phyloP scores from a whole-genome alignment of 148 eudicot species.

The Camellia japonica region DNA sequence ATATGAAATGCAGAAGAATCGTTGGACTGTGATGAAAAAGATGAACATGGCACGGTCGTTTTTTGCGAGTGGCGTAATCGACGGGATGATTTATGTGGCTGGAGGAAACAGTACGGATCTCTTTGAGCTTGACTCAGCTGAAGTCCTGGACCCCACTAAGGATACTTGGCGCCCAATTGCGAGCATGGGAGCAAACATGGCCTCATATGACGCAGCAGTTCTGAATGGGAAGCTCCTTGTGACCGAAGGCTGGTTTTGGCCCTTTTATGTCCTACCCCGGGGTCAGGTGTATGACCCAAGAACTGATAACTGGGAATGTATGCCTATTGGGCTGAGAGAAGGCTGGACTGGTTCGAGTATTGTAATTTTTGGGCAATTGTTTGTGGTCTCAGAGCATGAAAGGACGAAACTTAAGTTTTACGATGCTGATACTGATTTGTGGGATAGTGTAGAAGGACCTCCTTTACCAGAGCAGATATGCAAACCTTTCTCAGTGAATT shows the following conservation, averaged over 20 bases:
- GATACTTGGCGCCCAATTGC: constrained; percentile 68
- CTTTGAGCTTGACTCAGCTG: constrained; percentile 86
- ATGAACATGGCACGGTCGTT: constrained; percentile 84
- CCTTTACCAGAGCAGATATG: constrained; percentile 88
- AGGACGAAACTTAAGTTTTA: constrained; percentile 90
- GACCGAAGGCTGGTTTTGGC: constrained; percentile 99
- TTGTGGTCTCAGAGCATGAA: constrained; percentile 92
- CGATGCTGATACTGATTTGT: constrained; percentile 54
- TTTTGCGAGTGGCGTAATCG: constrained; percentile 78
- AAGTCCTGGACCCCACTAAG: constrained; percentile 61
- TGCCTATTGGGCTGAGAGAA: constrained; percentile 81
- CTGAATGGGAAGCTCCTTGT: constrained; percentile 80
- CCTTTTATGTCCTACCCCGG: constrained; percentile 80
- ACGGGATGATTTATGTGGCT: constrained; percentile 81
- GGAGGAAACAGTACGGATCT: constrained; percentile 82
- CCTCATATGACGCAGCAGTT: constrained; percentile 85
- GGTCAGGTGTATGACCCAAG: constrained; percentile 88
- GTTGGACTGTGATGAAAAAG: constrained; percentile 85
- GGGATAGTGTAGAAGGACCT: constrained; percentile 84
- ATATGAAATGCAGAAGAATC: constrained; percentile 64
- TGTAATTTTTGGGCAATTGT: constrained; percentile 65
- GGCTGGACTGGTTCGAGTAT: constrained; percentile 99
- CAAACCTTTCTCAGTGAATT: constrained; percentile 79
- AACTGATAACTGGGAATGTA: constrained; percentile 72
- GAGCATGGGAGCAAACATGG: constrained; percentile 74